phyloP scores from a whole-genome alignment of 495 filamentous ascomycete genomes.

The Daldinia concentrica region DNA sequence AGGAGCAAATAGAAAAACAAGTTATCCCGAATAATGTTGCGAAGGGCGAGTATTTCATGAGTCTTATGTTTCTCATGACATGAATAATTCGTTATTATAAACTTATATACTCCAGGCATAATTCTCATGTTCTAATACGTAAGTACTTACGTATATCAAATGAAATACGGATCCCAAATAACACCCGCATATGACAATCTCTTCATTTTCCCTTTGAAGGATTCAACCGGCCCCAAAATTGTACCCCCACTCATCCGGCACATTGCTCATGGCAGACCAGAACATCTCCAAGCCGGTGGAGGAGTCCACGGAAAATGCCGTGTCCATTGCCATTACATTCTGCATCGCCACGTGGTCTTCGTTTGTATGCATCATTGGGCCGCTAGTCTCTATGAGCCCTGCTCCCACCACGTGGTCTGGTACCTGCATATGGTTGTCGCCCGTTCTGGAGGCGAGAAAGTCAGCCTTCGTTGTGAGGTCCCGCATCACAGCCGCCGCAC shows the following conservation, averaged over 20 bases:
- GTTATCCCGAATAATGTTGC: not conserved
- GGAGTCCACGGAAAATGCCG: not conserved
- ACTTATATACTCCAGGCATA: not conserved
- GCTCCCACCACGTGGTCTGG: not conserved
- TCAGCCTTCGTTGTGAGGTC: not conserved
- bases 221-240: not conserved
- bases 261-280: not conserved
- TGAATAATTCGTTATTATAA: not conserved
- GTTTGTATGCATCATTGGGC: not conserved
- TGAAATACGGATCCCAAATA: not conserved
- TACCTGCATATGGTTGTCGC: not conserved
- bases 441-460: not conserved
- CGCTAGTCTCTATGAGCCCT: not conserved
- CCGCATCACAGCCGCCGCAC: conserved; percentile 1
- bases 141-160: not conserved
- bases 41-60: not conserved
- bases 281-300: not conserved
- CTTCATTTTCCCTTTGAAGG: not conserved
- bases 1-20: not conserved
- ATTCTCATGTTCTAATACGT: not conserved
- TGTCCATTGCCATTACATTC: not conserved
- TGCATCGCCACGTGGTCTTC: not conserved
- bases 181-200: not conserved
- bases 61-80: not conserved
- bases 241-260: not conserved